Conservation (phyloP, 768 basidiomycete genomes). For the Asterophora parasitica region DNA sequence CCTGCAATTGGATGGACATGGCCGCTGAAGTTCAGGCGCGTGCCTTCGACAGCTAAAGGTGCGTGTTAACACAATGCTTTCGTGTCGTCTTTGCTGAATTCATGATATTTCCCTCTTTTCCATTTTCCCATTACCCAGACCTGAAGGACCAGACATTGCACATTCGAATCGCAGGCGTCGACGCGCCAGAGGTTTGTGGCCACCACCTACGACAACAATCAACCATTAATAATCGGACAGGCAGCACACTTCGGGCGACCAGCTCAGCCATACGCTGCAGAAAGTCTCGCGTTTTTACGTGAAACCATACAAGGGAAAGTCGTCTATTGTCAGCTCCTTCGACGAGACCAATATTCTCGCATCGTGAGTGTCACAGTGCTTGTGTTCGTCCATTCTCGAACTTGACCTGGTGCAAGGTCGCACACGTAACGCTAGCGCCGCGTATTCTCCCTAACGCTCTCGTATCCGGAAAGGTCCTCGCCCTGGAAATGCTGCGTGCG, state of each 20-base stretch:
- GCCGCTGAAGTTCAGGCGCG: conserved; percentile 62
- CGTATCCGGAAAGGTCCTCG: conserved; percentile 43
- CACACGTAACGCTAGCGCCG: conserved; percentile 53
- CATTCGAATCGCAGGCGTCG: conserved; percentile 85
- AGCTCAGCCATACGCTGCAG: conserved; percentile 68
- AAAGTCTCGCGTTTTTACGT: conserved; percentile 72
- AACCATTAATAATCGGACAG: conserved; percentile 28
- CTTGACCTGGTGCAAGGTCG: conserved; percentile 43
- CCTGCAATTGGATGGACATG: conserved; percentile 72
- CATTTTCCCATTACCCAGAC: conserved; percentile 34
- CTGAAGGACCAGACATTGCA: conserved; percentile 80
- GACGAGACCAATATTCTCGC: conserved; percentile 80
- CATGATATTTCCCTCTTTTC: not conserved
- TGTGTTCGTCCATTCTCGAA: not conserved
- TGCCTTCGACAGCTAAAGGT: conserved; percentile 63
- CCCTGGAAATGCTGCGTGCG: conserved; percentile 71
- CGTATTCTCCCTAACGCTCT: conserved; percentile 49
- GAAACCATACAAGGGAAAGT: conserved; percentile 47
- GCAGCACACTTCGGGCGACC: conserved; percentile 81
- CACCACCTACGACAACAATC: not conserved
- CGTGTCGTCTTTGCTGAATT: not conserved
- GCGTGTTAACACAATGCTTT: not conserved
- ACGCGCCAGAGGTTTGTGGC: conserved; percentile 81
- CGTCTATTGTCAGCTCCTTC: conserved; percentile 67
- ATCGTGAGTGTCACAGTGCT: conserved; percentile 47